phyloP scores from a whole-genome alignment of 331 rosid species.

The Acacia concinna region DNA sequence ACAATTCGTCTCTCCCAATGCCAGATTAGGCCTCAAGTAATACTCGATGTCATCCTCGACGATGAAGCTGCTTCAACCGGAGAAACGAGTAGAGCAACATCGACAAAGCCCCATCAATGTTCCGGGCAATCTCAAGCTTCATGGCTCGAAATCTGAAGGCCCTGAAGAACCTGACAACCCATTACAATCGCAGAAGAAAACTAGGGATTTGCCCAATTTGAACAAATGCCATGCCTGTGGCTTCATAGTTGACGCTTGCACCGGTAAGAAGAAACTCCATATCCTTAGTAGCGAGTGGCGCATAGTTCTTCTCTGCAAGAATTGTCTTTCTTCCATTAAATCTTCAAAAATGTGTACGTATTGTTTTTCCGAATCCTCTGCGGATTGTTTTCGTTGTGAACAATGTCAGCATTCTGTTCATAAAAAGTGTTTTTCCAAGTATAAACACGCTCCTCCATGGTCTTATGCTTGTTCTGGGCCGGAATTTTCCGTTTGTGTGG shows the following conservation, averaged over 20 bases:
- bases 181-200: conserved; percentile 45
- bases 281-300: conserved; percentile 81
- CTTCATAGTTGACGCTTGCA: conserved; percentile 52
- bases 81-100: conserved; percentile 8
- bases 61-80: conserved; percentile 29
- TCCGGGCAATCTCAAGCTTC: conserved; percentile 2
- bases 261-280: conserved; percentile 56
- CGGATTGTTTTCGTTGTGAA: conserved; percentile 41
- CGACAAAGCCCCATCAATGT: not conserved
- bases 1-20: conserved; percentile 1
- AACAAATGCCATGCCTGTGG: conserved; percentile 75
- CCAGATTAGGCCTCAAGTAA: not conserved
- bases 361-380: conserved; percentile 47
- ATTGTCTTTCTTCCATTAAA: conserved; percentile 52
- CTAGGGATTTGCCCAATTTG: conserved; percentile 69
- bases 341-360: conserved; percentile 72
- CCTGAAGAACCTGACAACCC: conserved; percentile 20
- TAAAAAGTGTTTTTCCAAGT: conserved; percentile 40
- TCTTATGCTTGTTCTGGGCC: conserved; percentile 47
- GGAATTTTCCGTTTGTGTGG: conserved; percentile 55
- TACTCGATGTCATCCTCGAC: not conserved
- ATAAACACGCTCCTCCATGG: conserved; percentile 47
- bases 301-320: conserved; percentile 70
- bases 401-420: conserved; percentile 62
- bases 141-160: not conserved